Percentiles rank a stretch among this genome's conserved stretches.
phyloP scores from a whole-genome alignment of 2,329 filamentous ascomycete genomes.

The Penicillium sclerotiorum region DNA sequence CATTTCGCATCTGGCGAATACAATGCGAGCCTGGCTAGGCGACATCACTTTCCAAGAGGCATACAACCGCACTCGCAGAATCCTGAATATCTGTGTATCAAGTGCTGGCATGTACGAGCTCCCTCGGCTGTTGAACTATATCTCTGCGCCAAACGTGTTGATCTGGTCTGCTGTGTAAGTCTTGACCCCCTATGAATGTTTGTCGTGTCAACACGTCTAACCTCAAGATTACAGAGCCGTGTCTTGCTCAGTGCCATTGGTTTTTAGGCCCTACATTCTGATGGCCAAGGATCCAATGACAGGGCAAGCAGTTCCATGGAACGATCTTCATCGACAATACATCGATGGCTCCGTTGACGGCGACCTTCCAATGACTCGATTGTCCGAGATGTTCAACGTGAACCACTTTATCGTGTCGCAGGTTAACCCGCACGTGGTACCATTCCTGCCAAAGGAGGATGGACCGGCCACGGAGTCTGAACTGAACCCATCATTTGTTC shows the following conservation, averaged over 20 bases:
- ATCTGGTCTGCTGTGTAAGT: slow-evolving; percentile 88
- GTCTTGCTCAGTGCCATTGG: slow-evolving; percentile 86
- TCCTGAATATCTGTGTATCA: slow-evolving; percentile 92
- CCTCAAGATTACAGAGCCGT: slow-evolving; percentile 60
- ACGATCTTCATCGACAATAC: slow-evolving; percentile 80
- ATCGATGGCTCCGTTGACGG: slow-evolving; percentile 96
- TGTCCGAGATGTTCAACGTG: slow-evolving; percentile 96
- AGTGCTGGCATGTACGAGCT: slow-evolving; percentile 85
- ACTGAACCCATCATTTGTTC: slow-evolving; percentile 35
- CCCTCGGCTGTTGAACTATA: slow-evolving; percentile 84
- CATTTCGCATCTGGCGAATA: slow-evolving; percentile 75
- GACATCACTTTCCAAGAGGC: slow-evolving; percentile 95
- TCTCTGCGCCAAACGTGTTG: slow-evolving; percentile 90
- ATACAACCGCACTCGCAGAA: slow-evolving; percentile 88
- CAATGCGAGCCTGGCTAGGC: slow-evolving; percentile 79
- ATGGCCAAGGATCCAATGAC: slow-evolving; percentile 84
- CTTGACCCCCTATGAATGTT: not conserved
- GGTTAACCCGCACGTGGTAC: slow-evolving; percentile 91
- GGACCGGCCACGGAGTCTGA: slow-evolving; percentile 35
- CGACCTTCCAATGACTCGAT: slow-evolving; percentile 84
- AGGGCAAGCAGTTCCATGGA: slow-evolving; percentile 78
- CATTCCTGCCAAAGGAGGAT: slow-evolving; percentile 78
- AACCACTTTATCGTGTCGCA: slow-evolving; percentile 98
- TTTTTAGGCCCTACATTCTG: slow-evolving; percentile 78
- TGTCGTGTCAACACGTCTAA: slow-evolving; percentile 12